Evolutionary conservation across 768 basidiomycete species (phyloP).

Genomic region (Mycena maculata): DNA sequence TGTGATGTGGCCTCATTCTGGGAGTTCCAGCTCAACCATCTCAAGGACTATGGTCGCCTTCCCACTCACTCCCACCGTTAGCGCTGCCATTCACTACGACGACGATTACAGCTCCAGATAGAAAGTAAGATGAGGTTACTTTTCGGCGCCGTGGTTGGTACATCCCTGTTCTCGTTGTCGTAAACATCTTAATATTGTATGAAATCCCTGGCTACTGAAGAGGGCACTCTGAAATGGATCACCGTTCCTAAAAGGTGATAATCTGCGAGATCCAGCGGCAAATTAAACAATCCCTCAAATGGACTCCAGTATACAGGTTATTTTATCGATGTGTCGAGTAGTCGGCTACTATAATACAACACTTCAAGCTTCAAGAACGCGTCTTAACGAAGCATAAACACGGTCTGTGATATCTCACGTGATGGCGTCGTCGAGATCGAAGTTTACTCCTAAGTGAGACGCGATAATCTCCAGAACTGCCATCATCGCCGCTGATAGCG

Average conservation of each 20-base stretch:
- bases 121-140: no score
- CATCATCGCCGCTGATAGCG: constrained; percentile 4
- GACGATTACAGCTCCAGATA: background rate
- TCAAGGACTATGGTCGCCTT: background rate
- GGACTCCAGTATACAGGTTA: no score
- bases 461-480: constrained; percentile 11
- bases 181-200: no score
- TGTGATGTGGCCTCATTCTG: no score
- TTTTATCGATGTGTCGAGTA: no score
- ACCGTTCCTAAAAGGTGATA: no score
- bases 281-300: no score
- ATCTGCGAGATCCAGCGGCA: no score
- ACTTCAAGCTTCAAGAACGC: background rate
- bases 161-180: background rate
- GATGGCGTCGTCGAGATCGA: constrained; percentile 5
- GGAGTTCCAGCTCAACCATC: background rate
- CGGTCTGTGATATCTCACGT: background rate
- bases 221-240: no score
- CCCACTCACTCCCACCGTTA: background rate
- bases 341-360: no score
- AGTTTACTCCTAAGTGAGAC: constrained; percentile 1
- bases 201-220: no score
- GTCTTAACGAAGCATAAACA: background rate
- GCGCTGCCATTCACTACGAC: background rate
- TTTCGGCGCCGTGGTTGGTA: no score